Percentiles rank a stretch among this genome's conserved stretches.
Conservation (phyloP, 228 moss, liverwort and hornwort genomes). For the Sphagnum magellanicum region DNA sequence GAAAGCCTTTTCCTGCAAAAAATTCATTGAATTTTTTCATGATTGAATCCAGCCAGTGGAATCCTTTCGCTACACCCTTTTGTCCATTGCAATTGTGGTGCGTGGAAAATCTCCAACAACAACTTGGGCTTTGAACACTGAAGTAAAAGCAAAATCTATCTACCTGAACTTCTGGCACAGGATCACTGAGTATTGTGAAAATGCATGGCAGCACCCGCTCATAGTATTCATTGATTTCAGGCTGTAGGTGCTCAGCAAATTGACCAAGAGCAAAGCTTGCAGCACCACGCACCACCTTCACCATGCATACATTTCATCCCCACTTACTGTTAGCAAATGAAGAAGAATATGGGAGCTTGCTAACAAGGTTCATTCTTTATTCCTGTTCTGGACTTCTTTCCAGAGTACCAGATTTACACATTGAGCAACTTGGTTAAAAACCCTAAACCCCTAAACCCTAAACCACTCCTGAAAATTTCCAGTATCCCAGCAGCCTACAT, state of each 20-base stretch:
- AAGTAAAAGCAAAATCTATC: neutral
- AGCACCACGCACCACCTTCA: conserved; percentile 75
- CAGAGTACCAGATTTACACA: no score
- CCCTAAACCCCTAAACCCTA: no score
- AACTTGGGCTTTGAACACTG: neutral
- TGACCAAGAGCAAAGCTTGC: conserved; percentile 98
- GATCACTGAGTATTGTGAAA: conserved; percentile 82
- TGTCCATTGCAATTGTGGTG: no score
- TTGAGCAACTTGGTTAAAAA: no score
- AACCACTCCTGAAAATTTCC: neutral
- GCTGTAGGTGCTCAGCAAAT: conserved; percentile 97
- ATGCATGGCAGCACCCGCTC: conserved; percentile 93
- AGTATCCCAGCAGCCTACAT: neutral
- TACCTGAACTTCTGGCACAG: conserved; percentile 90
- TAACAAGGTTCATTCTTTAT: no score
- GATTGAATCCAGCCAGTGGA: no score
- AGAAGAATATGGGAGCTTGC: no score
- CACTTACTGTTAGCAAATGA: no score
- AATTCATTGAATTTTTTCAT: no score
- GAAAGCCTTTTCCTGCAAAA: conserved; percentile 80
- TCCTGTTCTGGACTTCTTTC: no score
- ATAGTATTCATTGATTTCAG: conserved; percentile 91
- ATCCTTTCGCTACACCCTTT: no score
- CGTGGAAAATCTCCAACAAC: neutral
- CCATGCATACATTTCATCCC: neutral